These are phyloP conservation scores for Ceratobasidium sp. DNA, from an alignment of 1,284 basidiomycete species.

Conservation along the genomic window DNA sequence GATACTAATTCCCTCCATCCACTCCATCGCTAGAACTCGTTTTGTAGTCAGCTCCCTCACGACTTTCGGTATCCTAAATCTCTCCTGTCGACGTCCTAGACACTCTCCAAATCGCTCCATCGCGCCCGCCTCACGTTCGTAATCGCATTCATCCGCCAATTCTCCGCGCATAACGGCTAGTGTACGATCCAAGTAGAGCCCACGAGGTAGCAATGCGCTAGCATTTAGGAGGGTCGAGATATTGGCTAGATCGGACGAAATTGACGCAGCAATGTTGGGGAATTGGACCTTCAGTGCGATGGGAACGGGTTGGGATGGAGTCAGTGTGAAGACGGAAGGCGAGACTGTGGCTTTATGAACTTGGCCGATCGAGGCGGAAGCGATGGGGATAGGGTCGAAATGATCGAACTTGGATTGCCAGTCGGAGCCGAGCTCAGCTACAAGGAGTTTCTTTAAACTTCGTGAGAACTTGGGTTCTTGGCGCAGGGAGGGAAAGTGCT, in stretches of 20 bases:
- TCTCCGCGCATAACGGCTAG: conserved; percentile 91
- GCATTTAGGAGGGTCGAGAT: conserved; percentile 87
- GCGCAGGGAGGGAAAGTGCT: background rate
- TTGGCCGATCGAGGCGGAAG: conserved; percentile 97
- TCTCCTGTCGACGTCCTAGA: conserved; percentile 68
- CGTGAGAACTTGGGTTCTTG: background rate
- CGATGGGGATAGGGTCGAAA: conserved; percentile 92
- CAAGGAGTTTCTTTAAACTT: conserved; percentile 77
- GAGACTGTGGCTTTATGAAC: conserved; percentile 86
- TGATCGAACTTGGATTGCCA: conserved; percentile 81
- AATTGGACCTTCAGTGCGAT: conserved; percentile 98
- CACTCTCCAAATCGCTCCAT: conserved; percentile 72
- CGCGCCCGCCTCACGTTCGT: conserved; percentile 87
- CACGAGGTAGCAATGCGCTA: conserved; percentile 85
- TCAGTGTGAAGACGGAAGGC: conserved; percentile 48
- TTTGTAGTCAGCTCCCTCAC: conserved; percentile 81
- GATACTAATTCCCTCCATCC: conserved; percentile 85
- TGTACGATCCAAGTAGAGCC: conserved; percentile 91
- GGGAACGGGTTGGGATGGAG: conserved; percentile 47
- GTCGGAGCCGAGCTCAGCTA: conserved; percentile 78
- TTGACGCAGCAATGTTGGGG: conserved; percentile 89
- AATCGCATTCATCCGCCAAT: conserved; percentile 96
- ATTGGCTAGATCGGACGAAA: conserved; percentile 89
- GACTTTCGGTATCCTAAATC: conserved; percentile 90
- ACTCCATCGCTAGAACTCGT: conserved; percentile 91